Evolutionary conservation across 2,329 filamentous ascomycete species (phyloP), one percentile per base, ranked within the genome.

Genomic region (Sarocladium kiliense): DNA sequence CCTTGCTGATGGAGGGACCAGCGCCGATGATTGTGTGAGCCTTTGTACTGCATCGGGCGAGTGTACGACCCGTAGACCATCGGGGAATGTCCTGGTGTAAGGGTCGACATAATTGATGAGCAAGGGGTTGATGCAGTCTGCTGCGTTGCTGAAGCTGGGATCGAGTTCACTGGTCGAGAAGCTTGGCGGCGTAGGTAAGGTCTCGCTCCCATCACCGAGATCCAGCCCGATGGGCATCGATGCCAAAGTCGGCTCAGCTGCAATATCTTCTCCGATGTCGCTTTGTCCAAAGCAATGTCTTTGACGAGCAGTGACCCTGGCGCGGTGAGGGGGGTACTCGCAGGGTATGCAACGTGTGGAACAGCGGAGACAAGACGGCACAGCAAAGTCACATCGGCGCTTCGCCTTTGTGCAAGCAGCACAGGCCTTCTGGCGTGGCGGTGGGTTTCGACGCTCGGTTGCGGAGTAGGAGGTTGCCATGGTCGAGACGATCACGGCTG

Each of bases 331-430:
- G 19, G 70, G 71, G 58, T 82, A 84, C 3, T 70, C 62, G 64
- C 82, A 85, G 0, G 63, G 51, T 1, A 83, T 64, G 1, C 68
- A 66, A 26, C 79, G 74, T 55, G 76, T 74, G 0, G 66, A 63
- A 62, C 82, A 85, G 42, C 82, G 74, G 16, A 74, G 65, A 60
- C 82, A 86, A 12, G 71, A 63, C 2, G 81, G 81, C 14, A 73
- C 63, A 18, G 71, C 72, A 36, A 78, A 73, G 59, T 81, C 77
- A 63, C 82, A 85, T 49, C 77, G 77, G 14, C 81, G 74, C 64
- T 84, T 85, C 23, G 80, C 74, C 60, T 74, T 77, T 49, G 76
- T 80, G 67, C 82, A 85, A 25, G 76, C 74, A 3, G 73, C 68
- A 61, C 81, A 85, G 3, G 82, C 79, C 66, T 82, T 84, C 47